Percentiles rank a stretch among this genome's conserved stretches.
These are phyloP conservation scores for Microbotryum lychnidis-dioicae DNA, from an alignment of 1,284 basidiomycete species.

Conservation along the genomic window DNA sequence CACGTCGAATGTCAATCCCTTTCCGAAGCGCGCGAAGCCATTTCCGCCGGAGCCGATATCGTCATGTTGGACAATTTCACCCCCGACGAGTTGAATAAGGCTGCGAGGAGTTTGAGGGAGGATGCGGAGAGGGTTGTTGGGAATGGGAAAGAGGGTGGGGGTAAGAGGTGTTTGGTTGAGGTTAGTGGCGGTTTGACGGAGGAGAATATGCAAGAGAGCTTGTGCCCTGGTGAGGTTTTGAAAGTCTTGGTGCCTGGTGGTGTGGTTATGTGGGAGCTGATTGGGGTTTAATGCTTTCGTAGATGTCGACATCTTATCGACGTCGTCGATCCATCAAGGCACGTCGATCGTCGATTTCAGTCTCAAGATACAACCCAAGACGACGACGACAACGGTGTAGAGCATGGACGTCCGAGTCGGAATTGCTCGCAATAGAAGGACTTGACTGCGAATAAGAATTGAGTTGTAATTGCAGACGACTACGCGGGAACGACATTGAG, in stretches of 20 bases:
- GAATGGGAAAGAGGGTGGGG: conserved; percentile 43
- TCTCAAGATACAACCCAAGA: conserved; percentile 70
- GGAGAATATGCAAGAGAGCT: conserved; percentile 61
- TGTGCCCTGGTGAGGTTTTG: conserved; percentile 58
- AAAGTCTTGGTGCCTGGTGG: not conserved
- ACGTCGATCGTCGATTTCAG: conserved; percentile 89
- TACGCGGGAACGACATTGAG: no score
- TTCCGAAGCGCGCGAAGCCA: conserved; percentile 88
- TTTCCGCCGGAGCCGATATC: conserved; percentile 91
- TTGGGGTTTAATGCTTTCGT: conserved; percentile 4
- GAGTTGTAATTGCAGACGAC: no score
- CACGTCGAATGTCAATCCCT: conserved; percentile 90
- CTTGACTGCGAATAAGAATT: no score
- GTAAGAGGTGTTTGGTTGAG: conserved; percentile 65
- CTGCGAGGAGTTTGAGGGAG: conserved; percentile 62
- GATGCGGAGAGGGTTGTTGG: conserved; percentile 48
- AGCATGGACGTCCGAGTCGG: no score
- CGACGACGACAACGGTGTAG: no score
- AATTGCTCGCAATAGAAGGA: no score
- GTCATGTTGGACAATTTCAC: conserved; percentile 97
- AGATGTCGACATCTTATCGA: conserved; percentile 92
- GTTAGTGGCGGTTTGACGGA: conserved; percentile 90
- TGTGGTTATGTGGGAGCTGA: not conserved
- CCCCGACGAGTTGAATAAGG: conserved; percentile 59
- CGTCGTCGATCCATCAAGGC: conserved; percentile 80